Evolutionary conservation across 225 moss, liverwort and hornwort species (phyloP).

Genomic region (Ulota crispa): DNA sequence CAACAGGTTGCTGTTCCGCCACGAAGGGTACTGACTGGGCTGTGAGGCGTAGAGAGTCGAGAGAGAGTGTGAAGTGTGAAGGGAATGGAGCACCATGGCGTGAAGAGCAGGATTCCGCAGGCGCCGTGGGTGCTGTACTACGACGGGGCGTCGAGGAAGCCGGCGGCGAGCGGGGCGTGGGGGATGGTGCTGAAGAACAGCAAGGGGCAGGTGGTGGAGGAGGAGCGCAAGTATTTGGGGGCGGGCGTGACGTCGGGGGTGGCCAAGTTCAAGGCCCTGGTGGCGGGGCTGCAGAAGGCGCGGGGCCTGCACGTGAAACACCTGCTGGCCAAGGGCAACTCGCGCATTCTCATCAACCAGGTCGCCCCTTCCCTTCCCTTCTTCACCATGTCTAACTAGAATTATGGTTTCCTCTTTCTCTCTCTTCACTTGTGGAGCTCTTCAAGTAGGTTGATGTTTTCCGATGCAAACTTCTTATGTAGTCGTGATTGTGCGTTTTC

Average conservation of each 20-base stretch:
- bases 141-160: constrained; percentile 41
- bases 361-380: constrained; percentile 12
- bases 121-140: constrained; percentile 39
- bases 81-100: constrained; percentile 18
- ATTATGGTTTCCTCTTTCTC: too few species aligned
- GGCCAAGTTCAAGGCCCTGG: constrained; percentile 37
- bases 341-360: constrained; percentile 35
- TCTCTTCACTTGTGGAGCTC: too few species aligned
- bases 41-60: too few species aligned
- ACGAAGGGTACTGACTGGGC: constrained; percentile 24
- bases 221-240: constrained; percentile 31
- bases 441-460: too few species aligned
- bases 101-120: constrained; percentile 23
- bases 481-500: too few species aligned
- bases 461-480: too few species aligned
- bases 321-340: constrained; percentile 42
- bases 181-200: constrained; percentile 29
- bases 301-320: constrained; percentile 34
- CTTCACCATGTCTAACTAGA: not conserved
- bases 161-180: constrained; percentile 25
- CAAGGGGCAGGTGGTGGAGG: constrained; percentile 38
- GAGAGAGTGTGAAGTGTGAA: too few species aligned
- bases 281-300: constrained; percentile 32
- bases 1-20: not conserved
- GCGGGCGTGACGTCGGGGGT: constrained; percentile 25